Conservation (phyloP, 257 asterid genomes). For the Solanum tacnaense region DNA sequence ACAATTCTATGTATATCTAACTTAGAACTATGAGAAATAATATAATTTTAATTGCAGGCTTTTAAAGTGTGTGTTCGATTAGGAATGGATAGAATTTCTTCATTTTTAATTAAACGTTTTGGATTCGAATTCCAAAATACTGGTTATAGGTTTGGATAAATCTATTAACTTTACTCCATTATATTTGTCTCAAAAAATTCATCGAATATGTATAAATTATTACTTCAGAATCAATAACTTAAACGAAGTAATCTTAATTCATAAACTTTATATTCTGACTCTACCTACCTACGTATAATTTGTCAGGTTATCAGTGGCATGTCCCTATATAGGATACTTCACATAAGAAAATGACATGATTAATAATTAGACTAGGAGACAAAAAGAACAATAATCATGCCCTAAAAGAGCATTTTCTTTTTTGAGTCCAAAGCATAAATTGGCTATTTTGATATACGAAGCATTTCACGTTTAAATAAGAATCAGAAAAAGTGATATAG, state of each 20-base stretch:
- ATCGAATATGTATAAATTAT: background rate
- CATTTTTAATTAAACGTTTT: background rate
- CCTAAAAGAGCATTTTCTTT: background rate
- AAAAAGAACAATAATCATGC: background rate
- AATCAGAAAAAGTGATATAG: accelerated
- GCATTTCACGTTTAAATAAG: no score
- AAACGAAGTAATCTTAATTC: accelerated
- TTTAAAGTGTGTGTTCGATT: background rate
- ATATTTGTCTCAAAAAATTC: background rate
- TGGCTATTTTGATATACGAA: accelerated
- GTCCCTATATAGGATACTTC: background rate
- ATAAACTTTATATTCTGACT: no score
- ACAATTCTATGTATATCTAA: background rate
- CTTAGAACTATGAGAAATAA: background rate
- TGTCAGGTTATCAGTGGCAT: background rate
- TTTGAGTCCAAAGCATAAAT: no score
- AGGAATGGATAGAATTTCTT: no score
- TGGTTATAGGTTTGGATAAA: accelerated
- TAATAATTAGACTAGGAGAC: background rate
- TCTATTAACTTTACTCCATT: accelerated
- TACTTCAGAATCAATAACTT: background rate
- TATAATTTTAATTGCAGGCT: background rate
- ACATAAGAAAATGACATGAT: background rate
- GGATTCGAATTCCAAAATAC: accelerated
- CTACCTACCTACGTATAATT: accelerated